Percentiles rank a stretch among this genome's conserved stretches.
These are phyloP conservation scores for Brassica incana DNA, from an alignment of 345 rosid genomes.

Conservation along the genomic window DNA sequence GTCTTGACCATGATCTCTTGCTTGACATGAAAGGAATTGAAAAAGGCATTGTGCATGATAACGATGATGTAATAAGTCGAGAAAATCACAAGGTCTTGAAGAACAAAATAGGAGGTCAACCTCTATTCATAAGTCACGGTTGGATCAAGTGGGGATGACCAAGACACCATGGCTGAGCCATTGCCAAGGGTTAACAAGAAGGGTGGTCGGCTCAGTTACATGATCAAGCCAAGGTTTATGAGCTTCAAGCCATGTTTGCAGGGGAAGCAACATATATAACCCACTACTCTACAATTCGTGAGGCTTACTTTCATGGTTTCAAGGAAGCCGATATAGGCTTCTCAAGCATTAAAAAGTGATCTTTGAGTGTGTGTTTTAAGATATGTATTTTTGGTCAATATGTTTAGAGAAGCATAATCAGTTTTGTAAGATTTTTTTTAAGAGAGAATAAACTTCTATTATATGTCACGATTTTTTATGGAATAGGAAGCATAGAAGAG, in stretches of 20 bases:
- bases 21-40: too few species aligned
- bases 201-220: background rate
- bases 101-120: too few species aligned
- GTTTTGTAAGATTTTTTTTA: background rate
- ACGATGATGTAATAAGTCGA: too few species aligned
- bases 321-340: background rate
- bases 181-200: too few species aligned
- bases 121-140: too few species aligned
- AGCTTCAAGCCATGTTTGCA: background rate
- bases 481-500: background rate
- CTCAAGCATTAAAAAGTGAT: background rate
- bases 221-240: background rate
- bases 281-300: background rate
- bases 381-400: background rate
- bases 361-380: background rate
- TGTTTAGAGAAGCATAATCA: background rate
- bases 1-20: too few species aligned
- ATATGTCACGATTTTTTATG: background rate
- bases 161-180: too few species aligned
- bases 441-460: background rate
- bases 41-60: too few species aligned
- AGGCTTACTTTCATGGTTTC: background rate
- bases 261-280: background rate
- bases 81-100: too few species aligned
- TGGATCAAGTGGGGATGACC: too few species aligned